Evolutionary conservation across 805 yeast species (phyloP).

Genomic region (Candida silvatica): DNA sequence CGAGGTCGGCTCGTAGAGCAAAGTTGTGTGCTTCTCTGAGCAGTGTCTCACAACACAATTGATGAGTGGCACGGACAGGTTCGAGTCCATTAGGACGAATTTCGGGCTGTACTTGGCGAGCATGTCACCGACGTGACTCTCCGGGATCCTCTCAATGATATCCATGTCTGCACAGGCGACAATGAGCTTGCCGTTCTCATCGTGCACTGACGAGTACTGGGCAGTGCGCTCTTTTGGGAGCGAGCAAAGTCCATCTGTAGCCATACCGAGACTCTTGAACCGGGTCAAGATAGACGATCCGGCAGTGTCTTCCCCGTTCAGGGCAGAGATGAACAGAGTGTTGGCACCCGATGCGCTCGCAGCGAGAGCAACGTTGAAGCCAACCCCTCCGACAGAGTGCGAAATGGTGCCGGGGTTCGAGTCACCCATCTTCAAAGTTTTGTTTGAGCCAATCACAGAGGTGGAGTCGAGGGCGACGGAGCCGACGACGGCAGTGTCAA

Average conservation of each 20-base stretch:
- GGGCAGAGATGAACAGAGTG: constrained; percentile 38
- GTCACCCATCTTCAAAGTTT: constrained; percentile 33
- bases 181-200: constrained; percentile 48
- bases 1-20: constrained; percentile 74
- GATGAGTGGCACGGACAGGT: constrained; percentile 40
- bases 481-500: constrained; percentile 48
- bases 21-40: constrained; percentile 17
- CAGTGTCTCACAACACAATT: constrained; percentile 25
- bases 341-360: constrained; percentile 21
- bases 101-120: constrained; percentile 36
- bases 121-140: constrained; percentile 31
- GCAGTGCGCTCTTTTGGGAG: constrained; percentile 37
- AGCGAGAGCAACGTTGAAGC: constrained; percentile 69
- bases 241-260: constrained; percentile 31
- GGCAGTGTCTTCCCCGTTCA: constrained; percentile 47
- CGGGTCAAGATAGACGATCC: constrained; percentile 33
- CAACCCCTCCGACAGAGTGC: constrained; percentile 76
- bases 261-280: constrained; percentile 21
- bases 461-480: constrained; percentile 71
- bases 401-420: constrained; percentile 62
- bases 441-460: constrained; percentile 30
- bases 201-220: constrained; percentile 67
- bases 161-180: constrained; percentile 83
- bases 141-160: constrained; percentile 44
- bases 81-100: constrained; percentile 58